These are phyloP conservation scores for Barnettozyma vustinii DNA, from an alignment of 805 yeast genomes.

Conservation along the genomic window DNA sequence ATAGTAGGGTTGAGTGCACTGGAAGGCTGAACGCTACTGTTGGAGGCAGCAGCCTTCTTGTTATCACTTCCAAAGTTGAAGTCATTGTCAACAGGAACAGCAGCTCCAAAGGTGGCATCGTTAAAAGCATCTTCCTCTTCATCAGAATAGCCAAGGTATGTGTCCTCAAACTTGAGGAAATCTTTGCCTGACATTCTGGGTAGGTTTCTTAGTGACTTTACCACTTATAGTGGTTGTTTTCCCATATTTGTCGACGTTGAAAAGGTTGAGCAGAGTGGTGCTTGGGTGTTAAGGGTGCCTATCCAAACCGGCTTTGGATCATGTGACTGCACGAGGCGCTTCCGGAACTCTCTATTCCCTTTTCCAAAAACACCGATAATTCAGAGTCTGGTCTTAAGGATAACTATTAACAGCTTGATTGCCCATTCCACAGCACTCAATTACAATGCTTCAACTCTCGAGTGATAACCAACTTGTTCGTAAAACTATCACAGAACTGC, in stretches of 20 bases:
- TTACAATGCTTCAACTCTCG: conserved; percentile 69
- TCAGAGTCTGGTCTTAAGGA: not conserved
- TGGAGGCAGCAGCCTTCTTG: not conserved
- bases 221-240: not conserved
- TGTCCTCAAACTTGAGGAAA: conserved; percentile 73
- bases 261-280: not conserved
- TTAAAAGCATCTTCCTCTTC: conserved; percentile 77
- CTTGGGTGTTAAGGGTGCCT: not conserved
- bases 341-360: not conserved
- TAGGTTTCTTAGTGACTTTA: not conserved
- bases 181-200: conserved; percentile 7
- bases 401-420: not conserved
- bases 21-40: conserved; percentile 8
- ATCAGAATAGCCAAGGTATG: conserved; percentile 68
- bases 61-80: conserved; percentile 50
- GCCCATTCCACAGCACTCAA: not conserved
- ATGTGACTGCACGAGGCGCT: not conserved
- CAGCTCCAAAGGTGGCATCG: conserved; percentile 72
- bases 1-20: conserved; percentile 22
- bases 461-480: conserved; percentile 78
- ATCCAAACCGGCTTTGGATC: not conserved
- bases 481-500: conserved; percentile 71
- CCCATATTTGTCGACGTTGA: not conserved
- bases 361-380: not conserved
- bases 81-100: conserved; percentile 49